Conservation (phyloP, 1,284 basidiomycete species). For the Xerocomus minutiporus region DNA sequence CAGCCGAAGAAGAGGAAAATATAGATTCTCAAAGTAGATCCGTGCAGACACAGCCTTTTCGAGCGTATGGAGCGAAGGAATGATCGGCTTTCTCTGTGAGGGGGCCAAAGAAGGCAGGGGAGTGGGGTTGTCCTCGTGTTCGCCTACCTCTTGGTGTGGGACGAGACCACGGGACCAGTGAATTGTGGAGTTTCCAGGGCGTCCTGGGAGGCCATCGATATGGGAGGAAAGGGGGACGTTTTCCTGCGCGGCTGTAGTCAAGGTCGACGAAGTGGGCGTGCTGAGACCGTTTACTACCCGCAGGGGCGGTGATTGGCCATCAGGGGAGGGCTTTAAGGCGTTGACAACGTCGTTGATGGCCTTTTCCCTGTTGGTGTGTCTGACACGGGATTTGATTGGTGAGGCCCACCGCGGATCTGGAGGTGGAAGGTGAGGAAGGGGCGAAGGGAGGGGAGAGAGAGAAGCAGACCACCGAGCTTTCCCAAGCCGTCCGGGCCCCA, state of each 20-base stretch:
- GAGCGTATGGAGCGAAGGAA: constrained; percentile 83
- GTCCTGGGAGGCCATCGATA: constrained; percentile 52
- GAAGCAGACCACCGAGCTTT: constrained; percentile 77
- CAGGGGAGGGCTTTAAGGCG: constrained; percentile 54
- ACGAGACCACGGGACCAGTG: constrained; percentile 56
- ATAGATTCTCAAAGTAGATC: constrained; percentile 96
- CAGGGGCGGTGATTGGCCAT: constrained; percentile 50
- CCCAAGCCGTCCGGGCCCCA: constrained; percentile 92
- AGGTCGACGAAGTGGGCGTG: constrained; percentile 49
- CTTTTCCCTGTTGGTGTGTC: constrained; percentile 69
- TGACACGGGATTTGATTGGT: constrained; percentile 83
- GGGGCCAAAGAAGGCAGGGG: constrained; percentile 19
- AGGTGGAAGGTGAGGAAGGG: constrained; percentile 18
- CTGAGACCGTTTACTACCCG: constrained; percentile 83
- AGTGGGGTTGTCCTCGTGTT: constrained; percentile 46
- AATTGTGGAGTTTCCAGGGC: constrained; percentile 56
- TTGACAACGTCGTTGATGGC: constrained; percentile 81
- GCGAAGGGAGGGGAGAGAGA: constrained; percentile 19
- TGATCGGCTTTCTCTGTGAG: constrained; percentile 50
- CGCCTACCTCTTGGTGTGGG: constrained; percentile 58
- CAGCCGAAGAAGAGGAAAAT: constrained; percentile 85
- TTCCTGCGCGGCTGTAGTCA: constrained; percentile 68
- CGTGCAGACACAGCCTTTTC: constrained; percentile 90
- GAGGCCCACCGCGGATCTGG: constrained; percentile 86
- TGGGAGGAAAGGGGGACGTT: constrained; percentile 48